These are phyloP conservation scores for Marchantia paleacea DNA, from an alignment of 225 moss, liverwort and hornwort genomes.

Conservation along the genomic window DNA sequence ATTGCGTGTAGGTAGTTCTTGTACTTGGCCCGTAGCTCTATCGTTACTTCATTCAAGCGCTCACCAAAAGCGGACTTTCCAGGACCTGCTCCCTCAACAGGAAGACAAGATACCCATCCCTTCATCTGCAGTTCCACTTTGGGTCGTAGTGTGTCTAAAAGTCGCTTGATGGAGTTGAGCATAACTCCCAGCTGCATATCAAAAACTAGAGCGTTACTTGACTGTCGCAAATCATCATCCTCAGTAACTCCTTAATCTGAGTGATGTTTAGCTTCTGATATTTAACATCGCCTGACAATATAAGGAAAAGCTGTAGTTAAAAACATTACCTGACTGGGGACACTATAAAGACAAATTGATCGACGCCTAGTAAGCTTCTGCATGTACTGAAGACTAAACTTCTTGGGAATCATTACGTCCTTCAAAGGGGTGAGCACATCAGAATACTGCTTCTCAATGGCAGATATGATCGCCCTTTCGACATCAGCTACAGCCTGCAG, in stretches of 20 bases:
- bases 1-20: conserved; percentile 89
- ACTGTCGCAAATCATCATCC: neutral
- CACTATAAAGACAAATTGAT: conserved; percentile 80
- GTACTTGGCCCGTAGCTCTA: conserved; percentile 94
- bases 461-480: conserved; percentile 83
- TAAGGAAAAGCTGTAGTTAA: neutral
- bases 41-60: conserved; percentile 89
- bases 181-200: conserved; percentile 77
- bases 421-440: conserved; percentile 85
- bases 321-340: conserved; percentile 72
- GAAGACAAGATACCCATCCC: conserved; percentile 91
- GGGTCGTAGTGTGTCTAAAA: conserved; percentile 81
- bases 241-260: too few relatives aligned
- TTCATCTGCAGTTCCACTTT: conserved; percentile 93
- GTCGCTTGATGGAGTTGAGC: conserved; percentile 91
- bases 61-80: conserved; percentile 78
- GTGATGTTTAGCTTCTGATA: neutral
- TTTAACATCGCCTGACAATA: neutral
- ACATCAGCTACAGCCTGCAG: conserved; percentile 89
- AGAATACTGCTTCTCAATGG: conserved; percentile 86
- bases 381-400: conserved; percentile 94
- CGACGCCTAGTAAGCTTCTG: conserved; percentile 94
- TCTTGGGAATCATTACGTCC: conserved; percentile 89
- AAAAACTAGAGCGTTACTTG: neutral
- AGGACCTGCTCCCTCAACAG: conserved; percentile 55